A percentile compares a stretch with the other conserved stretches of the same genome.
phyloP scores from a whole-genome alignment of 2,329 filamentous ascomycete genomes.

The Gaeumannomyces sp. region DNA sequence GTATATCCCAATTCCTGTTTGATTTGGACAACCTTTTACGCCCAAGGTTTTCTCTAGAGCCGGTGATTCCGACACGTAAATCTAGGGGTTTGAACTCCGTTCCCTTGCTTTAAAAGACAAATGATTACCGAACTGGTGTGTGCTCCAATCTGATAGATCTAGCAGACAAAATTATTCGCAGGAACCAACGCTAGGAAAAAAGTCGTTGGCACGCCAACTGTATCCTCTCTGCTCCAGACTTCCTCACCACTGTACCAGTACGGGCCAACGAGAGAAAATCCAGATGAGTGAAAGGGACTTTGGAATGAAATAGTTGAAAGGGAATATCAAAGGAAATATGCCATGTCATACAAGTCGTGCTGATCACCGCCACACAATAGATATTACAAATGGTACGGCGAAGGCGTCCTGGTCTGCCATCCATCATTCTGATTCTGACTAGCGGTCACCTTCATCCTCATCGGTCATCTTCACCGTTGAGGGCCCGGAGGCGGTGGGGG shows the following conservation, averaged over 20 bases:
- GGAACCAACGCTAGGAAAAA: too few species aligned
- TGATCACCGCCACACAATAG: not conserved
- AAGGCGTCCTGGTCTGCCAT: not conserved
- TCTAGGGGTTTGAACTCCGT: not conserved
- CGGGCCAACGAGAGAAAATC: too few species aligned
- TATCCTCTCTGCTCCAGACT: too few species aligned
- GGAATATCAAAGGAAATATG: not conserved
- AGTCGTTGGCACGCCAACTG: too few species aligned
- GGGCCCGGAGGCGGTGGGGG: conserved; percentile 4
- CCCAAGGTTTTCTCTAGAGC: not conserved
- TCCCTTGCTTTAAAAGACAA: too few species aligned
- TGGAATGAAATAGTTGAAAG: not conserved
- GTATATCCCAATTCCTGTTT: not conserved
- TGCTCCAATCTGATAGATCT: too few species aligned
- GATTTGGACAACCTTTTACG: not conserved
- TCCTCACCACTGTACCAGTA: too few species aligned
- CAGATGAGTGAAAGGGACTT: not conserved
- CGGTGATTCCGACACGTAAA: not conserved
- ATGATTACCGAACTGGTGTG: too few species aligned
- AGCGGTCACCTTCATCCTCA: not conserved
- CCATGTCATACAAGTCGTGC: conserved; percentile 4
- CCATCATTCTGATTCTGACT: not conserved
- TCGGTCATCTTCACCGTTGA: not conserved
- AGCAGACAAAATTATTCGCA: too few species aligned
- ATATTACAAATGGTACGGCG: conserved; percentile 1